Evolutionary conservation across 1,284 basidiomycete genomes (phyloP).

Genomic region (Microbotryum lychnidis-dioicae): DNA sequence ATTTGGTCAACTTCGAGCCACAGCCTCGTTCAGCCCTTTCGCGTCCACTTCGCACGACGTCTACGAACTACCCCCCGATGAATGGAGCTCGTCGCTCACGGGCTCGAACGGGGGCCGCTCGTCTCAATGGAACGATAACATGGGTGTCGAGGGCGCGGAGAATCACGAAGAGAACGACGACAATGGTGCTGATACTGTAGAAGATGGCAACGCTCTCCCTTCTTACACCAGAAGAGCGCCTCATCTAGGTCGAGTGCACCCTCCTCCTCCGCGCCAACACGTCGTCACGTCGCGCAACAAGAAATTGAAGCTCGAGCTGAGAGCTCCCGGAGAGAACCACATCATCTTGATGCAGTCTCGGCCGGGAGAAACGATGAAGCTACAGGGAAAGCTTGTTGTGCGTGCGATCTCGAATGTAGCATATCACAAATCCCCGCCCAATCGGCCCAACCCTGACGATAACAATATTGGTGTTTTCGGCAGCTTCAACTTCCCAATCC

Average conservation of each 20-base stretch:
- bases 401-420: too few relatives aligned
- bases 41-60: too few relatives aligned
- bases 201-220: neutral
- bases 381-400: neutral
- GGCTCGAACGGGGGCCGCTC: too few relatives aligned
- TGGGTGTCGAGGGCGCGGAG: too few relatives aligned
- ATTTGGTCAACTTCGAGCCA: too few relatives aligned
- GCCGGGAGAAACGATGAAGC: constrained; percentile 1
- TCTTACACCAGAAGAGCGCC: constrained; percentile 1
- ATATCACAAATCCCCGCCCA: too few relatives aligned
- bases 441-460: neutral
- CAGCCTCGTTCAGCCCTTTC: too few relatives aligned
- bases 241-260: neutral
- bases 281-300: constrained; percentile 4
- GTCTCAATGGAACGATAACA: too few relatives aligned
- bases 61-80: too few relatives aligned
- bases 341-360: constrained; percentile 19
- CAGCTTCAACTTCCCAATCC: constrained; percentile 6
- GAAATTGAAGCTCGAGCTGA: constrained; percentile 15
- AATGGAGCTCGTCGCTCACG: neutral
- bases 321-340: constrained; percentile 15
- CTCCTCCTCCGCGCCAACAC: constrained; percentile 11
- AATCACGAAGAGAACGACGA: too few relatives aligned
- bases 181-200: too few relatives aligned
- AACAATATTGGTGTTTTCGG: neutral